Evolutionary conservation across 495 filamentous ascomycete species (phyloP).

Genomic region (Penicillium pulvis): DNA sequence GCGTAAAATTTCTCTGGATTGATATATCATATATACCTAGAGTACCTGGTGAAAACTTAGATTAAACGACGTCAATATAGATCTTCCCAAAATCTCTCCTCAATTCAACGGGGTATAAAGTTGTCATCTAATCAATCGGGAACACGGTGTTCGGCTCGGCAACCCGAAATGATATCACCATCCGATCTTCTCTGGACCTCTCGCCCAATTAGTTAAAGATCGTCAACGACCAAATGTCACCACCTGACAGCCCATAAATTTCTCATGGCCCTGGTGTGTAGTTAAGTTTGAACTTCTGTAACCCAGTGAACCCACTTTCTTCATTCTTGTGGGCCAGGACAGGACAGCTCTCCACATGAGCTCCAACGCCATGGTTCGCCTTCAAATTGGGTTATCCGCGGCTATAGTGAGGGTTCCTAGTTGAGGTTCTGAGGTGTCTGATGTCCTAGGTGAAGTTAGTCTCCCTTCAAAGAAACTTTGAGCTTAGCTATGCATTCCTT

Average conservation of each 20-base stretch:
- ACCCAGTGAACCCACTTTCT: background rate
- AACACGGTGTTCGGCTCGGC: background rate
- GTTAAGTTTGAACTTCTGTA: background rate
- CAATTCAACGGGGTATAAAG: background rate
- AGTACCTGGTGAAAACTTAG: background rate
- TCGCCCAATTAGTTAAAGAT: constrained; percentile 4
- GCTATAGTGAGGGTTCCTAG: background rate
- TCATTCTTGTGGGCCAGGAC: constrained; percentile 5
- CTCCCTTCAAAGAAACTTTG: background rate
- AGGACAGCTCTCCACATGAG: constrained; percentile 12
- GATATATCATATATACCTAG: background rate
- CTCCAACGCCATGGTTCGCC: background rate
- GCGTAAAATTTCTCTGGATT: background rate
- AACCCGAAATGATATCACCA: constrained; percentile 12
- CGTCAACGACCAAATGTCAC: constrained; percentile 2
- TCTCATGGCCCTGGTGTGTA: background rate
- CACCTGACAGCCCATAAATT: background rate
- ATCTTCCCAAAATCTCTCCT: background rate
- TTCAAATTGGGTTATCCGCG: background rate
- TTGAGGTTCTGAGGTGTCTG: background rate
- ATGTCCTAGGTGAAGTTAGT: background rate
- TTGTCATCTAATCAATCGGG: background rate
- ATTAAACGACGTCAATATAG: too few relatives aligned
- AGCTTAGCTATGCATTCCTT: background rate
- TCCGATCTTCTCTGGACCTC: background rate